phyloP scores from a whole-genome alignment of 305 asterid species.

The Plantago coronopus region DNA sequence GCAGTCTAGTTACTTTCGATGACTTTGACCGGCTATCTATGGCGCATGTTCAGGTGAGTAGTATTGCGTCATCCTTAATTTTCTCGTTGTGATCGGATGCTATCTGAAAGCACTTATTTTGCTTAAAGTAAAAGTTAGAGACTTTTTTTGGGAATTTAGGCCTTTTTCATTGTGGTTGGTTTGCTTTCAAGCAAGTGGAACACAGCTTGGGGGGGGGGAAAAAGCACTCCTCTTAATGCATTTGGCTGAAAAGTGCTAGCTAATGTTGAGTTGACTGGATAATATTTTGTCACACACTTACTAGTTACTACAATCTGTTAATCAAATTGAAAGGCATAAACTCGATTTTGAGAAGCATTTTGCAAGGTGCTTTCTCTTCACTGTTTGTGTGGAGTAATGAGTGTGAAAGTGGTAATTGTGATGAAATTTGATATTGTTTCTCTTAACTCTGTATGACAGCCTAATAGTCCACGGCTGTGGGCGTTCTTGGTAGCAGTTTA shows the following conservation, averaged over 20 bases:
- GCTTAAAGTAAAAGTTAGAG: neutral
- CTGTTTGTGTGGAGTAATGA: neutral
- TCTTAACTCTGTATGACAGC: conserved; percentile 31
- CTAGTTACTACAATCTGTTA: neutral
- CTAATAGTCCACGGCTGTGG: conserved; percentile 60
- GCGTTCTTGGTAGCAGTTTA: conserved; percentile 54
- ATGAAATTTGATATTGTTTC: neutral
- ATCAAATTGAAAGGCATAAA: neutral
- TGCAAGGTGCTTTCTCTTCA: neutral
- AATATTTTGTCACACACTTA: neutral
- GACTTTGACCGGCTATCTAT: conserved; percentile 77
- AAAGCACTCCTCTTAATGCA: neutral
- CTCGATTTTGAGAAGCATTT: neutral
- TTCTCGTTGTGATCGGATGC: neutral
- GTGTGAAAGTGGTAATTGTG: neutral
- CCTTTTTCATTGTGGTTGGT: neutral
- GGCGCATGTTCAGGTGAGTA: conserved; percentile 63
- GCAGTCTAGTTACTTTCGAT: conserved; percentile 43
- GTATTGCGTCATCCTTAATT: neutral
- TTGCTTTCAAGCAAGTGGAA: neutral
- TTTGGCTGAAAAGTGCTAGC: neutral
- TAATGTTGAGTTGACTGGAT: neutral
- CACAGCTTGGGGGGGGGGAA: neutral
- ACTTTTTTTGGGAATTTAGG: neutral
- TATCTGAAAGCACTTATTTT: neutral